These are phyloP conservation scores for Gypsophila paniculata DNA, from an alignment of 179 eudicot genomes.

Conservation along the genomic window DNA sequence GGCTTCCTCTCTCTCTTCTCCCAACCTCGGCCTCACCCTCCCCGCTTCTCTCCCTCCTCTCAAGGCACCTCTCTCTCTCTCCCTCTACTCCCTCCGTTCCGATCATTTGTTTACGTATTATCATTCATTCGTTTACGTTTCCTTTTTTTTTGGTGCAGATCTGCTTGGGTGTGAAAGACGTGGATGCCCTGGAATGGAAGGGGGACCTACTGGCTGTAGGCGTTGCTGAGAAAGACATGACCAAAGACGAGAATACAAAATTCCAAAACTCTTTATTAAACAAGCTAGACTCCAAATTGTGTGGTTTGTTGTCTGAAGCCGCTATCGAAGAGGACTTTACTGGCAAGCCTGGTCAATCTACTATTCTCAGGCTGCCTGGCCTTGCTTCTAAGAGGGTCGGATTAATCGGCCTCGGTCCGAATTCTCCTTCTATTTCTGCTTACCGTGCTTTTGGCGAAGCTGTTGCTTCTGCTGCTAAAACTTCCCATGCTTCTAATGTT, in stretches of 20 bases:
- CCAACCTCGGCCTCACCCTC: slow-evolving; percentile 71
- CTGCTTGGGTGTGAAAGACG: slow-evolving; percentile 70
- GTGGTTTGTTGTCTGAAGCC: slow-evolving; percentile 65
- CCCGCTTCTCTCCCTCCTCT: slow-evolving; percentile 45
- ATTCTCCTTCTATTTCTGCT: slow-evolving; percentile 35
- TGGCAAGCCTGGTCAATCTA: slow-evolving; percentile 75
- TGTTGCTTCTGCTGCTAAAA: slow-evolving; percentile 66
- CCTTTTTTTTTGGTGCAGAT: slow-evolving; percentile 32
- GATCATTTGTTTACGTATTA: not conserved
- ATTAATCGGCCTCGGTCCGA: slow-evolving; percentile 70
- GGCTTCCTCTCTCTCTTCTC: slow-evolving; percentile 48
- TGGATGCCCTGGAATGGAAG: slow-evolving; percentile 76
- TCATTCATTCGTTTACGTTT: too few relatives aligned
- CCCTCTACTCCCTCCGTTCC: not conserved
- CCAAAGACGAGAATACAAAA: slow-evolving; percentile 54
- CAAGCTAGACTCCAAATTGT: slow-evolving; percentile 53
- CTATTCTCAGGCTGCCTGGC: slow-evolving; percentile 73
- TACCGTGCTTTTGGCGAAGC: slow-evolving; percentile 73
- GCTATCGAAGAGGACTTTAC: slow-evolving; percentile 81
- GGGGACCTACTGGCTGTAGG: slow-evolving; percentile 92
- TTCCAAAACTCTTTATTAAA: slow-evolving; percentile 61
- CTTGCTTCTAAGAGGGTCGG: slow-evolving; percentile 72
- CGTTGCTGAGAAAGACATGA: slow-evolving; percentile 83
- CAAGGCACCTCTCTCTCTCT: slow-evolving; percentile 41
- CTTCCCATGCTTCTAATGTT: slow-evolving; percentile 62